Base-by-base conservation (phyloP, 805 yeast species). In the Alloascoidea africana region DNA sequence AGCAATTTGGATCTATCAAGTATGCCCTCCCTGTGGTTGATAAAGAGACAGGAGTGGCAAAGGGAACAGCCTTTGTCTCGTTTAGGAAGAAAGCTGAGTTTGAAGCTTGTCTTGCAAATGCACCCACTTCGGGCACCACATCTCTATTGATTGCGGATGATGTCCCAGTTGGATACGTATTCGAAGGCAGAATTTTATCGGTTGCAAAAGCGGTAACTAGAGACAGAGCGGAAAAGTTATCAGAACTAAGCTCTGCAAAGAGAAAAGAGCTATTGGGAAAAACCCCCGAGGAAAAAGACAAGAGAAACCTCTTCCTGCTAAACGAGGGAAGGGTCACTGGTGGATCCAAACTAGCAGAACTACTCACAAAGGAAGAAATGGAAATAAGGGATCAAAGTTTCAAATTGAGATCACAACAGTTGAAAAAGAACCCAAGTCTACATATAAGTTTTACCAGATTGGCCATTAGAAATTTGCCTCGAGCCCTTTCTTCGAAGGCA, bases 1-100 rank as follows among this genome's bases (percentile, higher is more conserved):
- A 51, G 17, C 57, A 60, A 41, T 86, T 91, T 54, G 98, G 98
- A 8, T 70, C 81, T 4, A 85, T 91, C 16, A 78, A 80, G 48
- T 91, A 86, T 54, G 98, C 98, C 1, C 66, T 91, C 34, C 96
- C 97, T 0, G 98, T 91, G 11, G 65, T 79, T 44, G 98, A 91
- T 51, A 81, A 66, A 51, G 79, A 66, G 39, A 76, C 94, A 2
- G 94, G 93, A 4, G 62, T 83, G 42, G 89, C 97, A 8, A 82
- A 69, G 54, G 98, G 98, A 44, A 80, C 96, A 1, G 98, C 96
- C 0, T 91, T 91, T 54, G 94, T 91, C 33, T 94, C 95, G 0
- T 91, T 91, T 53, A 57, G 55, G 37, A 61, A 67, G 16, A 72
- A 70, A 38, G 74, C 67, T 3, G 71, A 80, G 2, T 82, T 73